Base-by-base conservation (phyloP, 208 protist genomes). In the Crithidia sp. region DNA sequence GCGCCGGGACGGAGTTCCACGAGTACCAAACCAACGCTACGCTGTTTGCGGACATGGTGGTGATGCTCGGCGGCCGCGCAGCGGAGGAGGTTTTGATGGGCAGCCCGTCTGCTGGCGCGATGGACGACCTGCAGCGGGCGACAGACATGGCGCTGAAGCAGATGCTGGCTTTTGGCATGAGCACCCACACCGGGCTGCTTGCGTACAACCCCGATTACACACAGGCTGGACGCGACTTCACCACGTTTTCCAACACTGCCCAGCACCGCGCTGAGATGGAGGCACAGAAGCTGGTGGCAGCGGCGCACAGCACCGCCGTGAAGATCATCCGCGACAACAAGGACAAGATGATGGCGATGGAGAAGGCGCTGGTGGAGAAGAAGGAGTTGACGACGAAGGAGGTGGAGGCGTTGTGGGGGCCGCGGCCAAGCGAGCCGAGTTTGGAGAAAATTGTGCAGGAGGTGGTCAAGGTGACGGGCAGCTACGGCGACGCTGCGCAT, bases 11-110 rank as follows among this genome's bases (percentile, higher is more conserved):
- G 41, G 91, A 97, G 76, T 92, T 90, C 61, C 90, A 95, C 76
- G 91, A 95, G 66, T 95, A 93, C 78, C 89, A 95, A 59, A 94
- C 93, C 37, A 92, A 95, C 70, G 88, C 81, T 19, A 95, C 87
- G 47, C 90, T 97, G 56, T 94, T 95, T 45, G 79, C 90, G 17
- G 88, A 96, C 59, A 86, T 97, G 74, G 84, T 92, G 58, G 91
- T 97, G 10, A 88, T 95, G 82, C 69, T 97, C 0, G 91, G 91
- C 55, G 93, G 93, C 14, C 90, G 93, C 7, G 88, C 86, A 8
- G 87, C 93, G 64, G 93, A 97, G 78, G 88, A 94, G 70, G 80
- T 94, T 39, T 79, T 99, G 41, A 91, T 98, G 40, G 87, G 88
- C 16, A 71, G 93, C 52, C 82, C 92, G 16, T 98, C 97, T 44